Evolutionary conservation across 1,284 basidiomycete genomes (phyloP).

Genomic region (Heterobasidion annosum): DNA sequence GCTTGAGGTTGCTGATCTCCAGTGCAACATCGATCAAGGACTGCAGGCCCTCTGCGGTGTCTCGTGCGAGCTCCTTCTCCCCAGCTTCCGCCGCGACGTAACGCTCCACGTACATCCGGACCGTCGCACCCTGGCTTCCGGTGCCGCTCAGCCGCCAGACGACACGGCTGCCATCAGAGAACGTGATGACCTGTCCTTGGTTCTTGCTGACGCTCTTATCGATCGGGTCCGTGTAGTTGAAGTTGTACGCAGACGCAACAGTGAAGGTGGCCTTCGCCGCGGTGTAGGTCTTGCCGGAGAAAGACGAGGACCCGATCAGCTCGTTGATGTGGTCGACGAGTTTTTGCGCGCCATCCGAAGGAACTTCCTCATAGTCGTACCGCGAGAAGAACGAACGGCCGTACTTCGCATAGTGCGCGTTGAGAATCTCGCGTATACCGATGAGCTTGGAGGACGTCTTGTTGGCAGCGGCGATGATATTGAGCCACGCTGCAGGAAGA

Average conservation of each 20-base stretch:
- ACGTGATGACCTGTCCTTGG: slow-evolving; percentile 91
- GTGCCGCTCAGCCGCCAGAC: slow-evolving; percentile 96
- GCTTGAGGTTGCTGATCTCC: slow-evolving; percentile 74
- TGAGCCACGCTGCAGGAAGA: slow-evolving; percentile 77
- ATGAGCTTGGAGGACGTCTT: slow-evolving; percentile 67
- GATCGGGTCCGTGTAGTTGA: slow-evolving; percentile 96
- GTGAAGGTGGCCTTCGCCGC: slow-evolving; percentile 70
- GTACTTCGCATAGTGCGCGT: slow-evolving; percentile 85
- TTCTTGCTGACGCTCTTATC: slow-evolving; percentile 91
- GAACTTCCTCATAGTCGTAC: slow-evolving; percentile 98
- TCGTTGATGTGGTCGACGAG: slow-evolving; percentile 77
- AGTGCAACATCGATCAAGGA: slow-evolving; percentile 95
- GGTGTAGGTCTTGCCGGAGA: slow-evolving; percentile 59
- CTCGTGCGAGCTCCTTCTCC: slow-evolving; percentile 59
- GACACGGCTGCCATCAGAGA: slow-evolving; percentile 87
- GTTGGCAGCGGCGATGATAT: slow-evolving; percentile 93
- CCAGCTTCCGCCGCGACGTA: slow-evolving; percentile 77
- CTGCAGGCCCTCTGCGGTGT: slow-evolving; percentile 86
- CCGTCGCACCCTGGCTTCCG: slow-evolving; percentile 92
- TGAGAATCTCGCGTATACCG: slow-evolving; percentile 86
- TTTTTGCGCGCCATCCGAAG: slow-evolving; percentile 82
- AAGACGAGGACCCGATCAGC: slow-evolving; percentile 58
- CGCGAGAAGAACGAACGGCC: slow-evolving; percentile 98
- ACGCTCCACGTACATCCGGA: slow-evolving; percentile 87
- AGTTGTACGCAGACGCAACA: slow-evolving; percentile 77